Percentiles rank a stretch among this genome's conserved stretches.
Evolutionary conservation across 176 grass and related monocot species (phyloP).

Genomic region (Carex littledalei): DNA sequence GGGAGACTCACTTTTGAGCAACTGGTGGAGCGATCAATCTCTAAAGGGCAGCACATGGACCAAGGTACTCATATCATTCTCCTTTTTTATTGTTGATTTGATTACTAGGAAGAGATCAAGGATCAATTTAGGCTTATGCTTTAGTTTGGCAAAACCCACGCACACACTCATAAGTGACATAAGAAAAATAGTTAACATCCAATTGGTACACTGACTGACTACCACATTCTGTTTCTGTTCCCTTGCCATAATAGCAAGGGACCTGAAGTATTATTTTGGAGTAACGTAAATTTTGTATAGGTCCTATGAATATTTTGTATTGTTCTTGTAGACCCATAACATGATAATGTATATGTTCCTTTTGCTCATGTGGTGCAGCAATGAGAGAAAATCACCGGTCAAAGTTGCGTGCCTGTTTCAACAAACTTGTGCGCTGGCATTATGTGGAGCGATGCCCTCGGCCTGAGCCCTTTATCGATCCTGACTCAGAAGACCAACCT

Average conservation of each 20-base stretch:
- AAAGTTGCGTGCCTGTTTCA: constrained; percentile 33
- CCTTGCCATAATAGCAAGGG: background rate
- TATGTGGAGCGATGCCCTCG: constrained; percentile 85
- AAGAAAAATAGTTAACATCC: constrained; percentile 36
- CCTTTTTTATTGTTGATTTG: constrained; percentile 4
- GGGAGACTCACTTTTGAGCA: constrained; percentile 91
- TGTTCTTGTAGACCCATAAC: background rate
- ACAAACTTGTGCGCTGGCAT: constrained; percentile 49
- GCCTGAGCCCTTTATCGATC: constrained; percentile 61
- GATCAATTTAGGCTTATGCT: background rate
- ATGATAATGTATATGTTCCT: background rate
- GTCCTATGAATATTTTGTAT: background rate
- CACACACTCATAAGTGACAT: constrained; percentile 14
- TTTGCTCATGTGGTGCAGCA: background rate
- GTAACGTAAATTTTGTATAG: background rate
- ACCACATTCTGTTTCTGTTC: no score
- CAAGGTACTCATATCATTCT: constrained; percentile 13
- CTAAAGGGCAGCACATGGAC: constrained; percentile 31
- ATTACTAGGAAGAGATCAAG: background rate
- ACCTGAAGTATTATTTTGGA: background rate
- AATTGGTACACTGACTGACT: background rate
- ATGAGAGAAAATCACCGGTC: background rate
- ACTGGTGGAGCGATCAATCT: constrained; percentile 46
- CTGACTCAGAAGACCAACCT: constrained; percentile 41
- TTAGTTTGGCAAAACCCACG: background rate